Percentiles rank a stretch among this genome's conserved stretches.
Conservation (phyloP, 768 basidiomycete species). For the Chalciporus pseudorubinellus region DNA sequence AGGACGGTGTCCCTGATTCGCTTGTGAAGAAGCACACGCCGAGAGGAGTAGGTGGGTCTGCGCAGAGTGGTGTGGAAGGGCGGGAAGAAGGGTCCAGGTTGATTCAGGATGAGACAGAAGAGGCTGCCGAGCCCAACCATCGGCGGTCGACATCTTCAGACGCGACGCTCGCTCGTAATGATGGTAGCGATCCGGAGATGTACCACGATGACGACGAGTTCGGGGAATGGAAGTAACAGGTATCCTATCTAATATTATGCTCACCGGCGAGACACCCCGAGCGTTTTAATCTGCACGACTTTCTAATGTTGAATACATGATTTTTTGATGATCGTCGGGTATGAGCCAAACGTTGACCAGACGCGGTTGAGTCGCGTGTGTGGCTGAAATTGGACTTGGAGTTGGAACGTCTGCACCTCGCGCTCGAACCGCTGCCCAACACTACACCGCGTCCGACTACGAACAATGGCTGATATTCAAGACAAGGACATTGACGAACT, state of each 20-base stretch:
- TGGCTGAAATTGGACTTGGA: conserved; percentile 10
- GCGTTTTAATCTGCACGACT: background rate
- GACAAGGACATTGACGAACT: conserved; percentile 49
- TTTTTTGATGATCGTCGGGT: too few relatives aligned
- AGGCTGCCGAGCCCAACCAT: conserved; percentile 34
- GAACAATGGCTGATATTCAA: conserved; percentile 19
- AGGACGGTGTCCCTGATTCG: conserved; percentile 47
- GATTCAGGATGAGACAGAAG: conserved; percentile 36
- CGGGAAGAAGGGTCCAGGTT: conserved; percentile 43
- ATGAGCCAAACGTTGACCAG: too few relatives aligned
- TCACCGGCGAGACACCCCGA: background rate
- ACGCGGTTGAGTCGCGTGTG: conserved; percentile 11
- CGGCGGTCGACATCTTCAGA: conserved; percentile 38
- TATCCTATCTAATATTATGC: conserved; percentile 2
- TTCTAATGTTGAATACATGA: too few relatives aligned
- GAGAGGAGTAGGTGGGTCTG: conserved; percentile 17
- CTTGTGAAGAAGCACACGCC: conserved; percentile 28
- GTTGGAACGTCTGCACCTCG: background rate
- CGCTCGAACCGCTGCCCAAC: background rate
- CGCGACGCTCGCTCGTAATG: conserved; percentile 30
- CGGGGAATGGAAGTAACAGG: conserved; percentile 31
- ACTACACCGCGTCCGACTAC: background rate
- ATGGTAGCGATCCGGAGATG: conserved; percentile 9
- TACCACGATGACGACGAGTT: conserved; percentile 32
- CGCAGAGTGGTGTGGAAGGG: conserved; percentile 21